Conservation (phyloP, 2,329 filamentous ascomycete genomes). For the Trichoderma sp. region DNA sequence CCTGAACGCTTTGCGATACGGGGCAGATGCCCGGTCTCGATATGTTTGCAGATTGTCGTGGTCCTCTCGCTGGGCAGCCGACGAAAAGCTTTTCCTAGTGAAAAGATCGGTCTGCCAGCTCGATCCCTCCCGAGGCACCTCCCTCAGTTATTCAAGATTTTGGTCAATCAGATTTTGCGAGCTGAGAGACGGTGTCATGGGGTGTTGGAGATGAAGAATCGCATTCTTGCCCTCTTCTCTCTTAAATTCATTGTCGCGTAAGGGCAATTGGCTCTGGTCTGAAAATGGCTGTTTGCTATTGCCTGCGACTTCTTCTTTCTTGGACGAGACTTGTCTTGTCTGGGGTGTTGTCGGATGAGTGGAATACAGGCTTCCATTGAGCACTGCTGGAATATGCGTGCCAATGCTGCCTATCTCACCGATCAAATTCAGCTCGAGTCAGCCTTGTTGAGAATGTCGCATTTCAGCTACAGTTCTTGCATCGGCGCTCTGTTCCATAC, state of each 20-base stretch:
- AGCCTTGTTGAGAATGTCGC: slow-evolving; percentile 89
- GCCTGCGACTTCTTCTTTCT: slow-evolving; percentile 38
- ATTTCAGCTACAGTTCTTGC: slow-evolving; percentile 88
- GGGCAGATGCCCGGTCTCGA: slow-evolving; percentile 48
- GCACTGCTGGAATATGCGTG: slow-evolving; percentile 15
- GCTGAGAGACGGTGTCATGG: slow-evolving; percentile 58
- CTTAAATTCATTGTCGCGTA: slow-evolving; percentile 69
- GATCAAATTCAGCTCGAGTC: slow-evolving; percentile 83
- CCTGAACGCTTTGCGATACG: slow-evolving; percentile 36
- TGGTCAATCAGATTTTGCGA: slow-evolving; percentile 37
- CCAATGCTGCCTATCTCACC: slow-evolving; percentile 52
- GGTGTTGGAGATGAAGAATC: slow-evolving; percentile 76
- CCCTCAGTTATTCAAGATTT: slow-evolving; percentile 52
- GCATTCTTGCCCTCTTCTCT: slow-evolving; percentile 54
- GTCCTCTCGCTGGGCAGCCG: slow-evolving; percentile 73
- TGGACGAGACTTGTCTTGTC: slow-evolving; percentile 40
- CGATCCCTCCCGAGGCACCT: slow-evolving; percentile 66
- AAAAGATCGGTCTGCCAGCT: slow-evolving; percentile 59
- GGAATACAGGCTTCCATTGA: not conserved
- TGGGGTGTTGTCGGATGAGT: slow-evolving; percentile 78
- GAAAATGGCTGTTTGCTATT: slow-evolving; percentile 25
- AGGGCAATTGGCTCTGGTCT: slow-evolving; percentile 29
- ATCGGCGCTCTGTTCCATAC: slow-evolving; percentile 71
- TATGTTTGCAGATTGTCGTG: slow-evolving; percentile 68
- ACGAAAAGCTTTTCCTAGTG: slow-evolving; percentile 23